Percentiles rank a stretch among this genome's conserved stretches.
Evolutionary conservation across 768 basidiomycete genomes (phyloP).

Genomic region (Boletus tylopilopsis): DNA sequence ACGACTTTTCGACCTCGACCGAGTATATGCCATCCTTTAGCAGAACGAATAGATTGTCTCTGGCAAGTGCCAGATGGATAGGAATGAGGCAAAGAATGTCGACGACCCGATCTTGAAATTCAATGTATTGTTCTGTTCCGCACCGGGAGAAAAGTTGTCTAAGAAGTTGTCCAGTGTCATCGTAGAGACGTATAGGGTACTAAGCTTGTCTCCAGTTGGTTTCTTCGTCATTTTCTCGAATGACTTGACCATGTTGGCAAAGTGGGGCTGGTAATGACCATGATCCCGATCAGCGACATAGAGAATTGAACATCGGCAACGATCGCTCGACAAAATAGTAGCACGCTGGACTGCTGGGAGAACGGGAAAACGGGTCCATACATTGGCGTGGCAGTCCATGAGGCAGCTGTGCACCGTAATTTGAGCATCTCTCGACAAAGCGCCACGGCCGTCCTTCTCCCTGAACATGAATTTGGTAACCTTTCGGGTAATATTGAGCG

Average conservation of each 20-base stretch:
- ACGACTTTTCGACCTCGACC: constrained; percentile 43
- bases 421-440: constrained; percentile 14
- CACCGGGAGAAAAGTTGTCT: neutral
- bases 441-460: constrained; percentile 33
- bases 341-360: constrained; percentile 46
- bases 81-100: constrained; percentile 60
- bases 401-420: constrained; percentile 44
- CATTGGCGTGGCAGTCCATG: constrained; percentile 51
- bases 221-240: constrained; percentile 53
- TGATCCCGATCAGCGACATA: constrained; percentile 42
- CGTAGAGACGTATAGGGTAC: constrained; percentile 32
- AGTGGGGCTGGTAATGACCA: constrained; percentile 38
- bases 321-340: constrained; percentile 34
- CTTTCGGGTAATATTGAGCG: constrained; percentile 51
- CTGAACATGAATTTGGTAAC: constrained; percentile 57
- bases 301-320: constrained; percentile 33
- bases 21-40: constrained; percentile 55
- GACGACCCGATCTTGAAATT: constrained; percentile 46
- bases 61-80: constrained; percentile 57
- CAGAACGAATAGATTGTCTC: constrained; percentile 59
- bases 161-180: constrained; percentile 26
- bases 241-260: constrained; percentile 38
- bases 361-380: constrained; percentile 61
- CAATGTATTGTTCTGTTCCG: constrained; percentile 29
- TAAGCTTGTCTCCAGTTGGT: constrained; percentile 44